Conservation (phyloP, 495 filamentous ascomycete species). For the Penicillium steckii region DNA sequence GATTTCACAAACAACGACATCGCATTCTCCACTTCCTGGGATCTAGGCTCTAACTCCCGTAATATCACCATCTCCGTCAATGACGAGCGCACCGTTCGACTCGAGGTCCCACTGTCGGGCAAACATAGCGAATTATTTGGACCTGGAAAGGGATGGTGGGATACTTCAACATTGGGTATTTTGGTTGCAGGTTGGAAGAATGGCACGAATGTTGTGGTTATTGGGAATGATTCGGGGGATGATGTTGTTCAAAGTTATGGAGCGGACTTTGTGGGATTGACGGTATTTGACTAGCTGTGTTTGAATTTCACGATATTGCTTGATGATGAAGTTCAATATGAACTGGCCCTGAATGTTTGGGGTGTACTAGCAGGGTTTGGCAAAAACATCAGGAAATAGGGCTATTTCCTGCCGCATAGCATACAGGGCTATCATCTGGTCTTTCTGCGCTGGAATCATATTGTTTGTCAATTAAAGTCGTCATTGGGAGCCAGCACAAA, state of each 20-base stretch:
- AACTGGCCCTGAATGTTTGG: too few species aligned
- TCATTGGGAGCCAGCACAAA: too few species aligned
- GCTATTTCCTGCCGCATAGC: too few species aligned
- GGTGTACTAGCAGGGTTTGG: too few species aligned
- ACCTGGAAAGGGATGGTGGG: constrained; percentile 46
- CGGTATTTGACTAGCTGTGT: constrained; percentile 17
- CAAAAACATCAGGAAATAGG: too few species aligned
- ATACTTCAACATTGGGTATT: constrained; percentile 43
- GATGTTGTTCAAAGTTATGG: constrained; percentile 31
- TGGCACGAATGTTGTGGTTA: constrained; percentile 38
- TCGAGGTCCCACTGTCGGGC: constrained; percentile 49
- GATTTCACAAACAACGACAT: constrained; percentile 55
- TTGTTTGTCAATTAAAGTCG: too few species aligned
- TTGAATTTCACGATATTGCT: neutral
- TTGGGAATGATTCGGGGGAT: constrained; percentile 36
- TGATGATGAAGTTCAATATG: too few species aligned
- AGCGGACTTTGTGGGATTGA: constrained; percentile 41
- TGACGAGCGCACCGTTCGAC: constrained; percentile 32
- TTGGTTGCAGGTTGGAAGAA: constrained; percentile 43
- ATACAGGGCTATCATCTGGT: too few species aligned
- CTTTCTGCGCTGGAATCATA: too few species aligned
- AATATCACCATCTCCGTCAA: constrained; percentile 50
- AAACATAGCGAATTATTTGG: constrained; percentile 45
- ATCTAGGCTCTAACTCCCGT: constrained; percentile 39
- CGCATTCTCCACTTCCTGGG: constrained; percentile 43